These are phyloP conservation scores for Celoporthe dispersa DNA, from an alignment of 2,329 filamentous ascomycete species.

Conservation along the genomic window DNA sequence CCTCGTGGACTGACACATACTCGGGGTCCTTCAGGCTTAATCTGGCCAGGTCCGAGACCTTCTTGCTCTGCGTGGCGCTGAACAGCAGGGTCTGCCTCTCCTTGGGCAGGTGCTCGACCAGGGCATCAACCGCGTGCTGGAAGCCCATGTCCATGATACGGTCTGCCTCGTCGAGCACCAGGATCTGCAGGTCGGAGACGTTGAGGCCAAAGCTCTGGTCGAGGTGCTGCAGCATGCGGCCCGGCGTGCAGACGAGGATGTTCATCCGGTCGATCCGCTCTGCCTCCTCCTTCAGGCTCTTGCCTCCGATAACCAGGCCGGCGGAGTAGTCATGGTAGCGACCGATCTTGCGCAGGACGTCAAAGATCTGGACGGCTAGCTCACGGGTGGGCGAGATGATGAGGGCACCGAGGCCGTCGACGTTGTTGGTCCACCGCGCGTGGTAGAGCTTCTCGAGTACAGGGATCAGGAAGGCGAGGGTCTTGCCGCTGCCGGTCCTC, in stretches of 20 bases:
- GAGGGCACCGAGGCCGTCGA: slow-evolving; percentile 86
- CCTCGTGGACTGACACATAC: slow-evolving; percentile 92
- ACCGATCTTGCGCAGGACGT: slow-evolving; percentile 88
- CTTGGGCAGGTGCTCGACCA: slow-evolving; percentile 87
- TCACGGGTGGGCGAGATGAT: slow-evolving; percentile 95
- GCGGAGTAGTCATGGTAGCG: slow-evolving; percentile 89
- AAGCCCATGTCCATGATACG: slow-evolving; percentile 99
- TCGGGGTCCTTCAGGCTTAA: slow-evolving; percentile 88
- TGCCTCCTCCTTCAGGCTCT: slow-evolving; percentile 84
- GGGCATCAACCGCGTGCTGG: slow-evolving; percentile 84
- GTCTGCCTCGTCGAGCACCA: slow-evolving; percentile 95
- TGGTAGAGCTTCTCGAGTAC: slow-evolving; percentile 92
- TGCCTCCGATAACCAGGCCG: slow-evolving; percentile 91
- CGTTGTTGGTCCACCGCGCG: slow-evolving; percentile 80
- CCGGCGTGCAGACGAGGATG: slow-evolving; percentile 93
- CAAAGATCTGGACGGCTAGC: slow-evolving; percentile 94
- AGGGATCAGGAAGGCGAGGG: slow-evolving; percentile 87
- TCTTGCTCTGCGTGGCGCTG: slow-evolving; percentile 94
- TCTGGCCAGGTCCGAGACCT: slow-evolving; percentile 87
- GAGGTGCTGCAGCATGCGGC: slow-evolving; percentile 92
- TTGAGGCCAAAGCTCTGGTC: slow-evolving; percentile 92
- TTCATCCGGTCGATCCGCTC: slow-evolving; percentile 82
- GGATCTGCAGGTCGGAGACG: slow-evolving; percentile 86
- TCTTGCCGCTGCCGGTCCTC: slow-evolving; percentile 95
- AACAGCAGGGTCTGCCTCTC: slow-evolving; percentile 91